Evolutionary conservation across 1,139 yeast genomes (phyloP), one percentile per base, ranked within the genome.

Genomic region (Magnusiomyces tetraspermus): DNA sequence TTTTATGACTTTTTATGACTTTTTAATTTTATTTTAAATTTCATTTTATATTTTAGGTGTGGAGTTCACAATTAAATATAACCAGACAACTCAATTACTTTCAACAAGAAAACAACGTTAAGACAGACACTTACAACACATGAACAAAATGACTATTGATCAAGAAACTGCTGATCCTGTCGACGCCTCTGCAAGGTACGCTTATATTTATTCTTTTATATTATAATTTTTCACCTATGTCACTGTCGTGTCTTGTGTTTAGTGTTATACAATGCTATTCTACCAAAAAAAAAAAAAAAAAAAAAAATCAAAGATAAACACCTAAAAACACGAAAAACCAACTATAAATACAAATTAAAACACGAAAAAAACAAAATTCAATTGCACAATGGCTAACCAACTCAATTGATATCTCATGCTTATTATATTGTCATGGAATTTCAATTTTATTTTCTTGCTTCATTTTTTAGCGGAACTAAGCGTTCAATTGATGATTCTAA

Each of bases 111-210:
- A 46, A 3, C 28, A n/a, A n/a, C n/a, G n/a, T n/a, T n/a, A n/a
- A n/a, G n/a, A n/a, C n/a, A n/a, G n/a, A n/a, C 33, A 8, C 11
- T 30, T 13, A 30, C 33, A 30, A 8, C 8, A 30, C 36, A 46
- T 30, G 26, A 11, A 10, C 41, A 46, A 41, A 48, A 46, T 46
- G 49, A 36, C 49, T 46, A 42, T 37, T 22, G 49, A 45, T 17
- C 28, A 46, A 46, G 40, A 22, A 22, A 11, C 28, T 30, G 38
- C 28, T 13, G 31, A 13, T 13, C 15, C 21, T n/a, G n/a, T n/a
- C n/a, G 26, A 8, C 11, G 48, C 19, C 31, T 19, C 37, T 19
- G 38, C 46, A 44, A 46, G 41, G 51, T 46, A 28, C 24, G 41
- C 22, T 50, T 46, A 10, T 31, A 17, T 13, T 22, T 2, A 26